phyloP scores from a whole-genome alignment of 23 red algal species.

The Agarophyton chilense region DNA sequence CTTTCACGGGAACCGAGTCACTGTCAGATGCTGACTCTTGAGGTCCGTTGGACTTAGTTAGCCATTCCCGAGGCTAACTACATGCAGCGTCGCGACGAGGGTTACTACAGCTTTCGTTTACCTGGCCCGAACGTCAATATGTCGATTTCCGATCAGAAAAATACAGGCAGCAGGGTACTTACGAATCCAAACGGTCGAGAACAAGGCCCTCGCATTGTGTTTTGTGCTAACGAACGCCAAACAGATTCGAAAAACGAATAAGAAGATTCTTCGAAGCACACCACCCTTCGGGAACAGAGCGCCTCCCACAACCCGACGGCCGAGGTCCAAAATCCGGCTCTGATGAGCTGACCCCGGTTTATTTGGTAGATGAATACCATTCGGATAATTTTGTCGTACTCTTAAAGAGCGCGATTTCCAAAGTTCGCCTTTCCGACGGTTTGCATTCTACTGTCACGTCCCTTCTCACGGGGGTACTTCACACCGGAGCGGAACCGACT shows the following conservation, averaged over 20 bases:
- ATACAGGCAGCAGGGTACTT: not conserved
- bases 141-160: not conserved
- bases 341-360: not conserved
- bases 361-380: not conserved
- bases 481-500: conserved; percentile 12
- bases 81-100: not conserved
- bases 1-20: not conserved
- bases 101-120: not conserved
- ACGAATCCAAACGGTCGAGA: too few relatives aligned
- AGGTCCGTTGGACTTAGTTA: not conserved
- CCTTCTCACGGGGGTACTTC: not conserved
- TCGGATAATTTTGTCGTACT: not conserved
- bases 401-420: not conserved
- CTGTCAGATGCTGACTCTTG: not conserved
- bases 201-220: too few relatives aligned
- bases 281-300: not conserved
- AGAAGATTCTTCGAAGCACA: not conserved
- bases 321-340: too few relatives aligned
- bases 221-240: not conserved
- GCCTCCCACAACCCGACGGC: too few relatives aligned
- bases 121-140: not conserved
- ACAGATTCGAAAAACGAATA: not conserved
- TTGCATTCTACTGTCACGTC: not conserved
- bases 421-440: not conserved
- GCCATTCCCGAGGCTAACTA: not conserved